Conservation (phyloP, 441 rosid genomes). For the Gossypium davidsonii region DNA sequence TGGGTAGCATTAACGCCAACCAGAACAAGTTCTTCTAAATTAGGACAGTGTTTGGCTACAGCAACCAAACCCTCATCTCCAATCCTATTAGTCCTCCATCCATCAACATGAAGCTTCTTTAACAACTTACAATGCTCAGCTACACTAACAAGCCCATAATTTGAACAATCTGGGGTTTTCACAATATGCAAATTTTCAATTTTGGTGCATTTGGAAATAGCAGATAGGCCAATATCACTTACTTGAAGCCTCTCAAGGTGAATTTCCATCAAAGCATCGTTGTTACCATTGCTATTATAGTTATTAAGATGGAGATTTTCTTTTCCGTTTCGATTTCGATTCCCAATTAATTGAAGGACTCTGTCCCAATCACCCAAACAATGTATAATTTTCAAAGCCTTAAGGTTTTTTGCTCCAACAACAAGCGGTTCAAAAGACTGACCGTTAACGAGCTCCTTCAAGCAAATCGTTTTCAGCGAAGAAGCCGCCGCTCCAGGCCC, state of each 20-base stretch:
- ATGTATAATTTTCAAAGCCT: conserved; percentile 44
- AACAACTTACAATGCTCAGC: conserved; percentile 45
- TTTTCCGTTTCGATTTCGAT: conserved; percentile 11
- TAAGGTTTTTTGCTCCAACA: conserved; percentile 32
- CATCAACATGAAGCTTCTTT: conserved; percentile 59
- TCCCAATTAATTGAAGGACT: conserved; percentile 36
- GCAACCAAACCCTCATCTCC: conserved; percentile 51
- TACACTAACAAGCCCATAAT: conserved; percentile 34
- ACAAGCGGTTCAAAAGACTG: conserved; percentile 49
- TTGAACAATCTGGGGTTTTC: conserved; percentile 47
- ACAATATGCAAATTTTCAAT: conserved; percentile 45
- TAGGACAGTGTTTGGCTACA: conserved; percentile 38
- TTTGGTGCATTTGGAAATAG: conserved; percentile 37
- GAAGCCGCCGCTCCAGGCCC: conserved; percentile 27
- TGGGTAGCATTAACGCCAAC: conserved; percentile 51
- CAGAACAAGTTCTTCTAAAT: conserved; percentile 56
- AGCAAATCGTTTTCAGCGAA: conserved; percentile 42
- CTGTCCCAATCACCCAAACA: conserved; percentile 64
- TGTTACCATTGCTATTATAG: background rate
- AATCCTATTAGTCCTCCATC: conserved; percentile 52
- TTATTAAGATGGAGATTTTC: background rate
- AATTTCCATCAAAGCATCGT: conserved; percentile 33
- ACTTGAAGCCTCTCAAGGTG: conserved; percentile 57
- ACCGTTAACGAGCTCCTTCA: conserved; percentile 57
- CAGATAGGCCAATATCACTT: conserved; percentile 44